Percentiles rank a stretch among this genome's conserved stretches.
Evolutionary conservation across 2,329 filamentous ascomycete species (phyloP).

Genomic region (Fusarium scirpi): DNA sequence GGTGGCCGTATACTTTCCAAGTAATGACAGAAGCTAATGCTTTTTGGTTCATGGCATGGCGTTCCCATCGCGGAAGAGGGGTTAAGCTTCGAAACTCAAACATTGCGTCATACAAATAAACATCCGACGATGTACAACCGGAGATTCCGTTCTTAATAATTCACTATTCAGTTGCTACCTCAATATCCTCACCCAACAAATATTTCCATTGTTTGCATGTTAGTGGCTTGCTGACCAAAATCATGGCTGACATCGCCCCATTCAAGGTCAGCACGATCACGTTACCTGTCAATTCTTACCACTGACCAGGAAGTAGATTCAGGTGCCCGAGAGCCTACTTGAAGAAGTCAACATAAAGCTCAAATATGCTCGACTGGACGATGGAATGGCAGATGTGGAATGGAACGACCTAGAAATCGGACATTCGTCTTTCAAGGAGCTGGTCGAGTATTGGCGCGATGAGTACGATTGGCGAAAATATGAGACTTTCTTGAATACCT

Average conservation of each 20-base stretch:
- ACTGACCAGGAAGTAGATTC: neutral
- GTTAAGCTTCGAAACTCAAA: neutral
- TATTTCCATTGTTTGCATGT: too few species aligned
- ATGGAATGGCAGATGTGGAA: neutral
- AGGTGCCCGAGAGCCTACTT: rapidly evolving
- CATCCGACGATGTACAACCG: too few species aligned
- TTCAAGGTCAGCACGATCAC: neutral
- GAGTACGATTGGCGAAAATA: neutral
- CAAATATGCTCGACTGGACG: neutral
- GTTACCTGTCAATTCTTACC: rapidly evolving
- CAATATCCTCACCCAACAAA: too few species aligned
- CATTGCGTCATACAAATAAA: neutral
- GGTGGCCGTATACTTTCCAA: neutral
- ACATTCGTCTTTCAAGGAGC: neutral
- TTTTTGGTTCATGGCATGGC: neutral
- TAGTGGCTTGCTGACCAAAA: neutral
- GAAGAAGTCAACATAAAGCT: neutral
- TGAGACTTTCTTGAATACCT: neutral
- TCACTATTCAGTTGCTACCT: too few species aligned
- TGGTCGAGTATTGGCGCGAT: neutral
- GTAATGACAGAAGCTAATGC: neutral
- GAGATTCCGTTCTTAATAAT: neutral
- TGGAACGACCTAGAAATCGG: neutral
- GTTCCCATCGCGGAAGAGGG: neutral
- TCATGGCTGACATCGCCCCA: neutral